Evolutionary conservation across 768 basidiomycete genomes (phyloP).

Genomic region (Cystofilobasidium capitatum): DNA sequence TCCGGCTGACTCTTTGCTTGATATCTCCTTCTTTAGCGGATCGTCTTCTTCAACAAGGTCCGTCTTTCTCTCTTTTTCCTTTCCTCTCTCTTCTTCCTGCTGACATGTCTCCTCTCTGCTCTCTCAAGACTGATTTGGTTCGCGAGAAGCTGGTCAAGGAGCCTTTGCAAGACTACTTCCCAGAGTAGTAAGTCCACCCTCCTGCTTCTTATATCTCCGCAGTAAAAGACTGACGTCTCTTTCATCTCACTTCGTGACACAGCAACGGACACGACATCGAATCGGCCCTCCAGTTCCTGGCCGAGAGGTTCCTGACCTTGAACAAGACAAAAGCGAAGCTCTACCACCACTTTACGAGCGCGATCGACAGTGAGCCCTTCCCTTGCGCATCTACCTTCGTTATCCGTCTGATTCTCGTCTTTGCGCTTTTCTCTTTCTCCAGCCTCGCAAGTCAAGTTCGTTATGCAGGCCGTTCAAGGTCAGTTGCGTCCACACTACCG

Average conservation of each 20-base stretch:
- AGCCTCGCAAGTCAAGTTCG: not conserved
- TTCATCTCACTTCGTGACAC: not conserved
- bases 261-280: not conserved
- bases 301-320: not conserved
- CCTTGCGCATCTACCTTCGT: not conserved
- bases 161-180: not conserved
- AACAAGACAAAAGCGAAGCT: not conserved
- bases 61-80: too few relatives aligned
- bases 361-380: not conserved
- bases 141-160: not conserved
- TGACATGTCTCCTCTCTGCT: too few relatives aligned
- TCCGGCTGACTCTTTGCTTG: not conserved
- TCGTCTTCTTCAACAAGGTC: conserved; percentile 7
- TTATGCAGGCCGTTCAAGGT: not conserved
- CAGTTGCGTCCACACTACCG: too few relatives aligned
- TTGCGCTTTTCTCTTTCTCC: not conserved
- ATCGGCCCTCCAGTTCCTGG: not conserved
- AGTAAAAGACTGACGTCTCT: not conserved
- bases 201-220: not conserved
- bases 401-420: not conserved
- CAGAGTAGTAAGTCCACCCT: not conserved
- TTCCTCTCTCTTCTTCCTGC: too few relatives aligned
- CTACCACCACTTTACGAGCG: not conserved
- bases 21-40: not conserved
- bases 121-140: too few relatives aligned